These are phyloP conservation scores for Pichia heedii DNA, from an alignment of 805 yeast genomes.

Conservation along the genomic window DNA sequence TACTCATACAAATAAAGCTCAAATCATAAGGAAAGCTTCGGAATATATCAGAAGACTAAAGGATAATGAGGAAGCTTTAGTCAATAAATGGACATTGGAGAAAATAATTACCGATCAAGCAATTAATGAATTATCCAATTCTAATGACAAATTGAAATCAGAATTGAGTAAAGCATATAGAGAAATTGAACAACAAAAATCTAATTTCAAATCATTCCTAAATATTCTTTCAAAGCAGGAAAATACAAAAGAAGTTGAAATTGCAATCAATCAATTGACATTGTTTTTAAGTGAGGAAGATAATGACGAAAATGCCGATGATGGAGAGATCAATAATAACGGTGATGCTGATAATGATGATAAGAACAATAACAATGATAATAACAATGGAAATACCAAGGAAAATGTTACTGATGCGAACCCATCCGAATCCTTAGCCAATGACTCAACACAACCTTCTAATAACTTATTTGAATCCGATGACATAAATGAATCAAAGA, in stretches of 20 bases:
- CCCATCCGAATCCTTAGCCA: too few relatives aligned
- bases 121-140: constrained; percentile 70
- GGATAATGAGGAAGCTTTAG: constrained; percentile 80
- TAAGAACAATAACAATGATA: not conserved
- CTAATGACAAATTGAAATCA: constrained; percentile 78
- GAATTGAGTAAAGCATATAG: constrained; percentile 90
- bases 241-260: constrained; percentile 1
- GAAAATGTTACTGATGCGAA: too few relatives aligned
- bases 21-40: constrained; percentile 78
- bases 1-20: constrained; percentile 82
- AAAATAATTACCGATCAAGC: constrained; percentile 89
- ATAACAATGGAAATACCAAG: not conserved
- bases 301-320: constrained; percentile 4
- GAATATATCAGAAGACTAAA: constrained; percentile 85
- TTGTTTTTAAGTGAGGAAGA: not conserved
- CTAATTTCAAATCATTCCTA: constrained; percentile 21
- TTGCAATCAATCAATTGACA: not conserved
- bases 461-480: not conserved
- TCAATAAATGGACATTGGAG: constrained; percentile 93
- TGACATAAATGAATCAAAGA: not conserved
- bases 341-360: not conserved
- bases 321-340: not conserved
- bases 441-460: too few relatives aligned
- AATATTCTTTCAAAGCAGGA: constrained; percentile 6
- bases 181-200: constrained; percentile 80